Conservation (phyloP, 2,329 filamentous ascomycete genomes). For the Fusarium verrucosum region DNA sequence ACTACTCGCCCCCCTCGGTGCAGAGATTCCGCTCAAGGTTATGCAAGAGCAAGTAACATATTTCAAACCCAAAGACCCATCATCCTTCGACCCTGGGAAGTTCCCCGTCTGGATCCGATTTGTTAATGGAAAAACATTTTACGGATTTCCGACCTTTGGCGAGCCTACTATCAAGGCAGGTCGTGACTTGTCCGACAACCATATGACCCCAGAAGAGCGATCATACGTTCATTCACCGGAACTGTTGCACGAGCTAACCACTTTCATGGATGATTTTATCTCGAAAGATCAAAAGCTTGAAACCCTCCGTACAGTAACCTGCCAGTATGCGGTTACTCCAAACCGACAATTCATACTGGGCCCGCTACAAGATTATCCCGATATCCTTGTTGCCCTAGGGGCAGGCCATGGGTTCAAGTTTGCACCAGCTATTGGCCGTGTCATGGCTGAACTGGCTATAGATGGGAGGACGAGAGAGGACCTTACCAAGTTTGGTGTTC, state of each 20-base stretch:
- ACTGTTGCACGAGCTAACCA: not conserved
- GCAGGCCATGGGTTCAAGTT: constrained; percentile 3
- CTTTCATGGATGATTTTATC: not conserved
- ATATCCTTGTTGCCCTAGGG: not conserved
- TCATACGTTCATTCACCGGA: not conserved
- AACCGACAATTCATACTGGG: not conserved
- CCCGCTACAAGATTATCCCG: not conserved
- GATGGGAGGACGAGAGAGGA: constrained; percentile 2
- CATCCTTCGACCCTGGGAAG: not conserved
- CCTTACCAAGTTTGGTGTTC: not conserved
- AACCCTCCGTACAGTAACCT: not conserved
- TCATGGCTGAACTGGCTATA: not conserved
- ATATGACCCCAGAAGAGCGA: not conserved
- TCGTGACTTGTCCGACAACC: not conserved
- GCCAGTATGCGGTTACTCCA: constrained; percentile 1
- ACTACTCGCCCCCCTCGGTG: not conserved
- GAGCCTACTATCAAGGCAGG: constrained; percentile 5
- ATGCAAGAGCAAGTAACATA: constrained; percentile 14
- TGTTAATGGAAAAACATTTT: not conserved
- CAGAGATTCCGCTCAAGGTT: not conserved
- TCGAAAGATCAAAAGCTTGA: not conserved
- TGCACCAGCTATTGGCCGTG: not conserved
- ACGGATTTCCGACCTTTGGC: constrained; percentile 1
- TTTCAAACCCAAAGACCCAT: not conserved
- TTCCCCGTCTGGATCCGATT: constrained; percentile 3